Evolutionary conservation across 2,329 filamentous ascomycete species (phyloP).

Genomic region (Colletotrichum plurivorum): DNA sequence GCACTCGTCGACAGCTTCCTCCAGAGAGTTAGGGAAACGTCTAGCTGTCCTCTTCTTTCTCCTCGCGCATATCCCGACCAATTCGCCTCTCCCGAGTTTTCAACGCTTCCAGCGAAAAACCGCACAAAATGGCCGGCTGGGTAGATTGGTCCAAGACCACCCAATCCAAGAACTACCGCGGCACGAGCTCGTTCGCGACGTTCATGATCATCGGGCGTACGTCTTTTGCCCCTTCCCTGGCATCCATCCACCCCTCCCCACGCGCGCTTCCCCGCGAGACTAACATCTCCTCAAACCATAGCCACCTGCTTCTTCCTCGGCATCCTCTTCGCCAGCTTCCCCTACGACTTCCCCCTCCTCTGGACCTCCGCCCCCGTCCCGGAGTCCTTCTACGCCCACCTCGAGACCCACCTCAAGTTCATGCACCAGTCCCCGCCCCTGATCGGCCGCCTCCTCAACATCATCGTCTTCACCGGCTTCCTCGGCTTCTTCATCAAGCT

Average conservation of each 20-base stretch:
- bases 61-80: not conserved
- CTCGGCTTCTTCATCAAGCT: constrained; percentile 94
- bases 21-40: not conserved
- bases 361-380: constrained; percentile 79
- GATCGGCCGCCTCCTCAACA: constrained; percentile 93
- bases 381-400: constrained; percentile 81
- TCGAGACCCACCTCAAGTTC: constrained; percentile 92
- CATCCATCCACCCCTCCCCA: constrained; percentile 33
- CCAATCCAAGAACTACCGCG: constrained; percentile 69
- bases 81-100: not conserved
- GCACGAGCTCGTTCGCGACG: constrained; percentile 86
- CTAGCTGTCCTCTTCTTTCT: not conserved
- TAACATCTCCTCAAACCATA: constrained; percentile 50
- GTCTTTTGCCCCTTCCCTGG: constrained; percentile 52
- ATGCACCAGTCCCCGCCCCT: constrained; percentile 92
- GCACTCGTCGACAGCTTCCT: not conserved
- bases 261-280: constrained; percentile 1
- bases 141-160: constrained; percentile 71
- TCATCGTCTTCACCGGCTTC: constrained; percentile 89
- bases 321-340: constrained; percentile 95
- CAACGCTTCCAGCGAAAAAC: not conserved
- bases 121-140: constrained; percentile 40
- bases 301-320: constrained; percentile 98
- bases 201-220: constrained; percentile 96
- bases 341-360: constrained; percentile 93